Evolutionary conservation across 1,139 yeast genomes (phyloP), one percentile per base, ranked within the genome.

Genomic region (Tardiomyces blankii): DNA sequence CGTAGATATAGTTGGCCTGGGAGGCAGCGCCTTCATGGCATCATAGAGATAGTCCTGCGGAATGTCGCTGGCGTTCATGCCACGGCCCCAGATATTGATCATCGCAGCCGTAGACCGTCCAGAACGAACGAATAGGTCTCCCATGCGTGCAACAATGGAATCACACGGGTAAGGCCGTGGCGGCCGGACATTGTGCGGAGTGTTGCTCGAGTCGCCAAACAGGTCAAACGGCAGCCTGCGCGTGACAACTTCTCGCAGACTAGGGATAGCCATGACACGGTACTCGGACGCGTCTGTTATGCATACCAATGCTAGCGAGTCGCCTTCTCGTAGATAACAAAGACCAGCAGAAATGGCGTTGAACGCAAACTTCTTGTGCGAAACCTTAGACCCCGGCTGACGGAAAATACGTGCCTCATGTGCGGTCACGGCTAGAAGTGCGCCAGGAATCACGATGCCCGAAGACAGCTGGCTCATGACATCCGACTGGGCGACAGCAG

Each of bases 1-100:
- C 0, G 94, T 78, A 44, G 88, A 78, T 5, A 86, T 79, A 3
- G 78, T 72, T 1, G 98, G 98, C 42, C 97, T 73, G 21, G 79
- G 77, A 1, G 96, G 95, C 12, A 84, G 77, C 9, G 49, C 51
- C 46, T 67, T 66, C 54, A 66, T 63, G 12, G 66, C 63, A 45
- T 74, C 78, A 50, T 68, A 74, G 35, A 70, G 55, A 14, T 65
- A 67, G 41, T 70, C 67, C 2, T 51, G 47, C 2, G 55, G 52
- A 16, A 55, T 54, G 21, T 60, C 60, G 13, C 53, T 58, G 19
- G 55, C 55, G 32, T 48, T 44, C 40, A 59, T 51, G 41, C 69
- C 64, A 48, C 62, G 60, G 16, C 74, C 73, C 55, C 73, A 65
- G 1, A 78, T 65, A 27, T 75, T 71, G 9, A 78, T 61, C 44